These are phyloP conservation scores for Saxispiralis lemnorum DNA, from an alignment of 495 filamentous ascomycete genomes.

Conservation along the genomic window DNA sequence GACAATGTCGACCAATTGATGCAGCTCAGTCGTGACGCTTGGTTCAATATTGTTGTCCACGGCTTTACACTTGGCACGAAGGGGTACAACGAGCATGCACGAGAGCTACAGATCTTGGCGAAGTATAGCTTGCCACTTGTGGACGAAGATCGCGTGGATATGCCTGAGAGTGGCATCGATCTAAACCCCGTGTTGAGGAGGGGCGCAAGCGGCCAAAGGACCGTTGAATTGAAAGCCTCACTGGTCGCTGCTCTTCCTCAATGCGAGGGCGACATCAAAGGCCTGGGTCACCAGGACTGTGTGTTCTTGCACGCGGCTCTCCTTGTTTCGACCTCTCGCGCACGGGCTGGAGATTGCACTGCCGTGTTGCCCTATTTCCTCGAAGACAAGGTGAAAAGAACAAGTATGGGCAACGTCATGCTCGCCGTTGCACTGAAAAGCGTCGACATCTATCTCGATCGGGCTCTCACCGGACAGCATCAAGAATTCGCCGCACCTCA, in stretches of 20 bases:
- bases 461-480: conserved; percentile 48
- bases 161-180: conserved; percentile 85
- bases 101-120: conserved; percentile 65
- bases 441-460: conserved; percentile 54
- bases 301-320: conserved; percentile 79
- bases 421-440: conserved; percentile 57
- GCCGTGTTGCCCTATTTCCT: conserved; percentile 79
- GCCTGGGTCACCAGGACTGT: conserved; percentile 67
- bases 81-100: conserved; percentile 45
- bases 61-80: conserved; percentile 61
- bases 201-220: conserved; percentile 58
- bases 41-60: conserved; percentile 93
- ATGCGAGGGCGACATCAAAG: conserved; percentile 57
- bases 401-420: conserved; percentile 74
- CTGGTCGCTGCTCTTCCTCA: conserved; percentile 54
- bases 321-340: conserved; percentile 68
- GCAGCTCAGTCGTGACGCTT: conserved; percentile 68
- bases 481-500: conserved; percentile 66
- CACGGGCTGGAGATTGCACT: conserved; percentile 68
- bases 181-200: conserved; percentile 78
- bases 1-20: conserved; percentile 34
- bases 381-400: conserved; percentile 64
- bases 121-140: conserved; percentile 71
- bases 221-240: conserved; percentile 59
- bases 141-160: conserved; percentile 65